Evolutionary conservation across 116 monocot species (phyloP).

Genomic region (Phalaenopsis hybrid): DNA sequence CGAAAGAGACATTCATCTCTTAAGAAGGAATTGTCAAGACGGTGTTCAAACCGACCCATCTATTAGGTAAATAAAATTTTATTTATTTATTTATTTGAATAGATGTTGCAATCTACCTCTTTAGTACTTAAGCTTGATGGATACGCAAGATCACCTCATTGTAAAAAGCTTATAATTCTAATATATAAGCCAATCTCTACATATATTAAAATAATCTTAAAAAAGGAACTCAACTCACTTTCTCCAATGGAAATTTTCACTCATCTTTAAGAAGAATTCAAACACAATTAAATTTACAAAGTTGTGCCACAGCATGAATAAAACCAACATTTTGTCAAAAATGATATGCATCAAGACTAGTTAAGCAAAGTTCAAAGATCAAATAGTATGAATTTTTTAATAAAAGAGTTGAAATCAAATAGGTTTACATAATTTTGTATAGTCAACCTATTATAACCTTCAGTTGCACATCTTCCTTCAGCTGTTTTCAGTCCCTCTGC

Average conservation of each 20-base stretch:
- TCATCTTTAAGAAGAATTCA: background rate
- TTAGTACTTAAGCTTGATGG: background rate
- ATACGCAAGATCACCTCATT: background rate
- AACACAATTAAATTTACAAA: background rate
- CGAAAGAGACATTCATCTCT: too few species aligned
- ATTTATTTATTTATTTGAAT: too few species aligned
- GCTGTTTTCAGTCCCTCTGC: conserved; percentile 64
- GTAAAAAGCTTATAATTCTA: background rate
- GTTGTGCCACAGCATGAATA: background rate
- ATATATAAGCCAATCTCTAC: background rate
- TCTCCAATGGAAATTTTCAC: background rate
- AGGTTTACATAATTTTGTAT: background rate
- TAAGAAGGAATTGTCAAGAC: too few species aligned
- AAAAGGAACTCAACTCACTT: background rate
- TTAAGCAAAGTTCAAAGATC: background rate
- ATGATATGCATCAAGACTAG: background rate
- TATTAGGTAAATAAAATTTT: too few species aligned
- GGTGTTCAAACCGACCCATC: too few species aligned
- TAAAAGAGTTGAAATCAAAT: background rate
- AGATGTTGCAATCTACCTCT: background rate
- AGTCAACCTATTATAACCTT: conserved; percentile 52
- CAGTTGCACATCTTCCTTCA: conserved; percentile 86
- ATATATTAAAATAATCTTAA: background rate
- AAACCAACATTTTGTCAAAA: background rate
- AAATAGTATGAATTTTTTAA: background rate